These are phyloP conservation scores for Candida glaebosa DNA, from an alignment of 805 yeast genomes.

Conservation along the genomic window DNA sequence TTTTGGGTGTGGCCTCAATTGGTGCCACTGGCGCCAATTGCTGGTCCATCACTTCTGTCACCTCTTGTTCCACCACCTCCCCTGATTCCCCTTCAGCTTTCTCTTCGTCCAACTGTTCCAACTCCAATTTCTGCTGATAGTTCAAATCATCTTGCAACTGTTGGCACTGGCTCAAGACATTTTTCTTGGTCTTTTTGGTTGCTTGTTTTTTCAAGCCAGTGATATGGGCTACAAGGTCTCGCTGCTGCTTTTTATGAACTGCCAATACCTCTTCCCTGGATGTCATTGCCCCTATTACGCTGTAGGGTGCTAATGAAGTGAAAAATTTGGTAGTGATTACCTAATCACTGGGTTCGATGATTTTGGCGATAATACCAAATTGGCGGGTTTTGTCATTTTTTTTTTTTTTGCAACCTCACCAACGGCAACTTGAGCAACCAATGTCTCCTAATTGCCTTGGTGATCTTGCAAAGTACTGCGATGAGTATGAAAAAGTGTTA, in stretches of 20 bases:
- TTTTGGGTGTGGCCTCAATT: constrained; percentile 15
- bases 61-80: constrained; percentile 60
- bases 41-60: constrained; percentile 60
- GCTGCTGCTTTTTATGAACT: constrained; percentile 65
- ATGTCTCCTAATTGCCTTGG: no score
- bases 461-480: no score
- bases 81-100: constrained; percentile 7
- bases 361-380: no score
- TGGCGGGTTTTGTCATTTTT: no score
- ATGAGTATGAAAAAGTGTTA: no score
- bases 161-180: constrained; percentile 56
- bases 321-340: neutral
- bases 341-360: no score
- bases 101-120: constrained; percentile 18
- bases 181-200: constrained; percentile 71
- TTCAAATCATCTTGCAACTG: constrained; percentile 57
- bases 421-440: no score
- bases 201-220: constrained; percentile 84
- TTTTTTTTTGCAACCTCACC: no score
- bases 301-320: neutral
- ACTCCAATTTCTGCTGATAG: constrained; percentile 52
- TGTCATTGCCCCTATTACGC: neutral
- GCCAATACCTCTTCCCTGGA: constrained; percentile 46
- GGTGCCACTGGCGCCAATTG: constrained; percentile 32
- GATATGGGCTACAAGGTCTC: constrained; percentile 61